Percentiles rank a stretch among this genome's conserved stretches.
Conservation (phyloP, 2,329 filamentous ascomycete genomes). For the Capronia coronata region DNA sequence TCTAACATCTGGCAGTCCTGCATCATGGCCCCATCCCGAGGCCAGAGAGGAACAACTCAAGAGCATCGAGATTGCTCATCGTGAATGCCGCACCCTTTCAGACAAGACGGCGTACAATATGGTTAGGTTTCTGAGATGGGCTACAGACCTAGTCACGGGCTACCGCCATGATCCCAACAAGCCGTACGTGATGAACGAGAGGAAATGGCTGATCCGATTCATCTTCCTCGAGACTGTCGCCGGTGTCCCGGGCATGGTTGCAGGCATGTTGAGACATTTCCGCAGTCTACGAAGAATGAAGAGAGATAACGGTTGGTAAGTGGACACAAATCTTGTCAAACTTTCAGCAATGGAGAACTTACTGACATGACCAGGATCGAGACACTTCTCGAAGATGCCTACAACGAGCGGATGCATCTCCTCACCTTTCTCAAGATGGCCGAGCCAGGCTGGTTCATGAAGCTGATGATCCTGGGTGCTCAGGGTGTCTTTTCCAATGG, state of each 20-base stretch:
- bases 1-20: conserved; percentile 33
- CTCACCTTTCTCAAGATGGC: conserved; percentile 90
- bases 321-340: conserved; percentile 2
- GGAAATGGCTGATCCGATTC: conserved; percentile 84
- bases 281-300: conserved; percentile 77
- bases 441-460: conserved; percentile 82
- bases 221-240: conserved; percentile 93
- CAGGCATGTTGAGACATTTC: conserved; percentile 85
- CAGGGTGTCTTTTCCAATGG: conserved; percentile 97
- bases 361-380: conserved; percentile 60
- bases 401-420: conserved; percentile 91
- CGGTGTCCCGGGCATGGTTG: conserved; percentile 94
- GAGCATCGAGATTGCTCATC: conserved; percentile 66
- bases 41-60: conserved; percentile 77
- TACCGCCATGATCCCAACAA: conserved; percentile 63
- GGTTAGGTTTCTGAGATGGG: conserved; percentile 68
- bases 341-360: background rate
- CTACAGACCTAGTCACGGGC: conserved; percentile 75
- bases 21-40: conserved; percentile 27
- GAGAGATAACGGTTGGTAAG: conserved; percentile 79
- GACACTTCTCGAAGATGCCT: conserved; percentile 79
- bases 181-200: conserved; percentile 67
- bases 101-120: conserved; percentile 74
- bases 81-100: conserved; percentile 62
- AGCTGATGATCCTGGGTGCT: conserved; percentile 79